A percentile compares a stretch with the other conserved stretches of the same genome.
Conservation (phyloP, 139 green algal species). For the Trebouxia sp. region DNA sequence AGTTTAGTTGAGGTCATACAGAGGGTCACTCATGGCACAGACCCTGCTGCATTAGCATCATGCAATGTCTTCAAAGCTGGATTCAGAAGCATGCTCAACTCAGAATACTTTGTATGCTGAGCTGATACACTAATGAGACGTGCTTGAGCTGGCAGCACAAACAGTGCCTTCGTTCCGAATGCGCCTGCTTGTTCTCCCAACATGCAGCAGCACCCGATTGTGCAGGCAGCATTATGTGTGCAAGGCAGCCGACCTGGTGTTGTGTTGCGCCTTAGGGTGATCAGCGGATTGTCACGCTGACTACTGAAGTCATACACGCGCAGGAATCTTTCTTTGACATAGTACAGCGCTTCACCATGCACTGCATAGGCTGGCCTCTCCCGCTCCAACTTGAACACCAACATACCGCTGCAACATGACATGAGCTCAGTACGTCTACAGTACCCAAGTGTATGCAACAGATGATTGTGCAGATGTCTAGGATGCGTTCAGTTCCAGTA, state of each 20-base stretch:
- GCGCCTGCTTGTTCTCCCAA: too few relatives aligned
- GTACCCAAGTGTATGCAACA: too few relatives aligned
- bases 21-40: too few relatives aligned
- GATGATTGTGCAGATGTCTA: too few relatives aligned
- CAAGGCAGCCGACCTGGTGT: conserved; percentile 21
- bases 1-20: too few relatives aligned
- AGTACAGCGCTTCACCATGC: conserved; percentile 89
- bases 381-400: conserved; percentile 99
- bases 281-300: conserved; percentile 89
- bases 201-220: background rate
- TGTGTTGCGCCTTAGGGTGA: conserved; percentile 77
- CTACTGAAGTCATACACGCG: conserved; percentile 88
- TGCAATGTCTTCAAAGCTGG: background rate
- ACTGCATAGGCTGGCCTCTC: conserved; percentile 91
- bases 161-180: too few relatives aligned
- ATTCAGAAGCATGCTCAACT: background rate
- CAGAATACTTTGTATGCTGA: too few relatives aligned
- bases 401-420: conserved; percentile 87
- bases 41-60: background rate
- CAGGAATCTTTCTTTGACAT: conserved; percentile 98
- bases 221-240: too few relatives aligned
- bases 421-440: background rate
- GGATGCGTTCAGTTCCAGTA: too few relatives aligned
- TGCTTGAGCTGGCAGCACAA: too few relatives aligned
- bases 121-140: too few relatives aligned